phyloP scores from a whole-genome alignment of 306 rosid species.

The Malus fusca region DNA sequence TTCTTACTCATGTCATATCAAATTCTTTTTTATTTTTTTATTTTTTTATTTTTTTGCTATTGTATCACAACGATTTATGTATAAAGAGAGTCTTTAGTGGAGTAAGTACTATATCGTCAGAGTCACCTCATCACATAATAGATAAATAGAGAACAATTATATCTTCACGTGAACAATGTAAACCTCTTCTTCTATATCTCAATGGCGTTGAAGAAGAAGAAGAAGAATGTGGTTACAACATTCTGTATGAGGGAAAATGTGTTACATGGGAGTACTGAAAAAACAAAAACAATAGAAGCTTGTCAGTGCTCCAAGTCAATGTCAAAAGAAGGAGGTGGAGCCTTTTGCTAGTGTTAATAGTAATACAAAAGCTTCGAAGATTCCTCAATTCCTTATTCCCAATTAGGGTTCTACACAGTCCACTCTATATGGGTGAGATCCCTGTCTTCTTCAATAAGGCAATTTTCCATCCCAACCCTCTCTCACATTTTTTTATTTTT shows the following conservation, averaged over 20 bases:
- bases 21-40: too few species aligned
- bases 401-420: neutral
- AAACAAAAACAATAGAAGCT: neutral
- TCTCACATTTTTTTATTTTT: too few species aligned
- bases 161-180: too few species aligned
- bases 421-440: neutral
- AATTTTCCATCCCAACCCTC: neutral
- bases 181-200: too few species aligned
- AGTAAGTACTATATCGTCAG: too few species aligned
- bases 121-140: too few species aligned
- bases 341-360: neutral
- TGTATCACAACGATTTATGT: too few species aligned
- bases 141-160: too few species aligned
- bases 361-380: neutral
- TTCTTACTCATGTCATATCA: too few species aligned
- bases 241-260: neutral
- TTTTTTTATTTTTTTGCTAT: too few species aligned
- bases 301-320: neutral
- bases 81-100: too few species aligned
- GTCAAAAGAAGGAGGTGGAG: slow-evolving; percentile 1
- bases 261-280: neutral
- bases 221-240: neutral
- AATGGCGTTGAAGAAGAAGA: neutral
- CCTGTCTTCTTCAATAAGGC: neutral
- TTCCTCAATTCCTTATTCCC: too few species aligned